phyloP scores from a whole-genome alignment of 2,329 filamentous ascomycete genomes.

The Pseudocercospora vitis region DNA sequence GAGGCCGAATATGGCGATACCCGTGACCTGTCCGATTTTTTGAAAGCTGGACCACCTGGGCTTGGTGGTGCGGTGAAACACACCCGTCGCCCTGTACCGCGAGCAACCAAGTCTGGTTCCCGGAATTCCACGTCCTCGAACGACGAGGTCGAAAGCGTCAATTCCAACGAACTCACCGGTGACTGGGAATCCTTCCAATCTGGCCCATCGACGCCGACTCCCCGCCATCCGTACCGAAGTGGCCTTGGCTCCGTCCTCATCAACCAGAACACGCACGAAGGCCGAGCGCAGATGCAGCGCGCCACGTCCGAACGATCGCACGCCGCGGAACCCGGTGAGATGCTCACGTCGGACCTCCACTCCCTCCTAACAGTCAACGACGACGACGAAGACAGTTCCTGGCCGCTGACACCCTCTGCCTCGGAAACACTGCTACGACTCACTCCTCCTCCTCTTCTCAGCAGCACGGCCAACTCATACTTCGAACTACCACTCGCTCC shows the following conservation, averaged over 20 bases:
- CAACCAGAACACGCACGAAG: conserved; percentile 2
- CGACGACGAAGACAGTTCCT: not conserved
- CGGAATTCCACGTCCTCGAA: conserved; percentile 2
- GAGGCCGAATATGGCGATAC: conserved; percentile 17
- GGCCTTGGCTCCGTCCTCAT: conserved; percentile 10
- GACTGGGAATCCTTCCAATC: conserved; percentile 8
- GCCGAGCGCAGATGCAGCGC: conserved; percentile 4
- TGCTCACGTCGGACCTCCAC: not conserved
- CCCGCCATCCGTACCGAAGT: conserved; percentile 16
- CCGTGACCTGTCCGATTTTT: conserved; percentile 7
- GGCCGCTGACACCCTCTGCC: conserved; percentile 6
- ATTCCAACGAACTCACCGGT: conserved; percentile 10
- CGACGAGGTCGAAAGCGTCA: conserved; percentile 12
- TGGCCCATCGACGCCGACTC: conserved; percentile 10
- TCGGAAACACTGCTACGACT: conserved; percentile 3
- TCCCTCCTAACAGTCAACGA: not conserved
- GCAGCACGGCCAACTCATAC: not conserved
- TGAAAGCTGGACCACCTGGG: conserved; percentile 6
- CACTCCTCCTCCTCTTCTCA: not conserved
- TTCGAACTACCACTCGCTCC: not conserved
- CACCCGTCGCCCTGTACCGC: too few relatives aligned
- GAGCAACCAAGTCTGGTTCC: too few relatives aligned
- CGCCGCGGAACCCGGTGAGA: not conserved
- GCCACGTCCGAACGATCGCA: not conserved
- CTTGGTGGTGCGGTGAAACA: too few relatives aligned